A percentile compares a stretch with the other conserved stretches of the same genome.
Evolutionary conservation across 495 filamentous ascomycete species (phyloP).

Genomic region (Thermochaetoides thermophila): DNA sequence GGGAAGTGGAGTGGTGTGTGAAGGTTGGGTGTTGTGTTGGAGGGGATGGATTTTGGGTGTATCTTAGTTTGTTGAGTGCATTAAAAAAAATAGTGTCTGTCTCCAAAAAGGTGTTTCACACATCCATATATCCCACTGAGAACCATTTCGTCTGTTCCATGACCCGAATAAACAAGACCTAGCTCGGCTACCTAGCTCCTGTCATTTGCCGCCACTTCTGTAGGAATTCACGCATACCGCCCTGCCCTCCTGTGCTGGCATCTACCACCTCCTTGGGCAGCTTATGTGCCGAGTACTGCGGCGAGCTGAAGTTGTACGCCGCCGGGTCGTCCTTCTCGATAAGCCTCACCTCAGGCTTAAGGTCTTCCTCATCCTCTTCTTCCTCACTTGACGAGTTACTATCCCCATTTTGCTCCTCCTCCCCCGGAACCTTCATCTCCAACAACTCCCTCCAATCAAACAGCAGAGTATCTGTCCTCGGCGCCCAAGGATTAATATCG

Average conservation of each 20-base stretch:
- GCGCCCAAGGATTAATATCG: slow-evolving; percentile 93
- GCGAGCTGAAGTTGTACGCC: slow-evolving; percentile 67
- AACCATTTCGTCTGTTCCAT: too few species aligned
- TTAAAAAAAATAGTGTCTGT: too few species aligned
- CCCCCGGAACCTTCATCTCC: slow-evolving; percentile 44
- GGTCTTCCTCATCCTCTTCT: slow-evolving; percentile 42
- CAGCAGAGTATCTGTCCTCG: slow-evolving; percentile 70
- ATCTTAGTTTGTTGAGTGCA: neutral
- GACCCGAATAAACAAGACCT: too few species aligned
- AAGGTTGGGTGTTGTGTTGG: neutral
- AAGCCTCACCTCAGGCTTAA: slow-evolving; percentile 64
- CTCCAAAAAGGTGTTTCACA: too few species aligned
- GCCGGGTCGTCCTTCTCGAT: slow-evolving; percentile 73
- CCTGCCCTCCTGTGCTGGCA: slow-evolving; percentile 60
- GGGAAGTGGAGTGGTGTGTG: slow-evolving; percentile 51
- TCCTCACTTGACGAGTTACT: slow-evolving; percentile 22
- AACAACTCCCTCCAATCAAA: slow-evolving; percentile 88
- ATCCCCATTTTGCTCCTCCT: slow-evolving; percentile 20
- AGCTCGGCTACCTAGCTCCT: too few species aligned
- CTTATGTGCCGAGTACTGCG: slow-evolving; percentile 92
- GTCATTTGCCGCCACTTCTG: slow-evolving; percentile 67
- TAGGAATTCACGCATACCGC: slow-evolving; percentile 72
- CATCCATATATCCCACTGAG: too few species aligned
- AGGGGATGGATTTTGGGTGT: neutral
- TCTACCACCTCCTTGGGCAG: slow-evolving; percentile 90